Conservation (phyloP, 176 grass and related monocot species). For the Poa annua region DNA sequence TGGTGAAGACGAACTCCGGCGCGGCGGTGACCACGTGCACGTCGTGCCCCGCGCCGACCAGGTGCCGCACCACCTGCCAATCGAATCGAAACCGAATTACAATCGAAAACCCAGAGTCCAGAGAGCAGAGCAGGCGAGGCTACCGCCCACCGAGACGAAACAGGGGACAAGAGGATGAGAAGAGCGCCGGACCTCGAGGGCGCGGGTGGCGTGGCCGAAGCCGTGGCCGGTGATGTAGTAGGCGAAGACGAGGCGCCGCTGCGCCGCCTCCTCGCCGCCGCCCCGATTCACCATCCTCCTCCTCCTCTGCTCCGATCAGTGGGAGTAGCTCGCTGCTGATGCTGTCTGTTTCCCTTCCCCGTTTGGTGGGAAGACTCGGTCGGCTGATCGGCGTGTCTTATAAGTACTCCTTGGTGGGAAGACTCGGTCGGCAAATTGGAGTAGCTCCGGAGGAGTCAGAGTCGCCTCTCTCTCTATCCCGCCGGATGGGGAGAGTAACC, state of each 20-base stretch:
- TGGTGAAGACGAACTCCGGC: constrained; percentile 97
- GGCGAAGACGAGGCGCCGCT: constrained; percentile 69
- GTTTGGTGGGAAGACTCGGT: not conserved
- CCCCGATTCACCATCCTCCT: not conserved
- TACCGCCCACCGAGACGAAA: no score
- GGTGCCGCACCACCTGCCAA: constrained; percentile 94
- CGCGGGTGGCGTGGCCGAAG: constrained; percentile 95
- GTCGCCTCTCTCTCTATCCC: not conserved
- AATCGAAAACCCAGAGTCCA: no score
- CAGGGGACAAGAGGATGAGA: no score
- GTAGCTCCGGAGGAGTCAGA: not conserved
- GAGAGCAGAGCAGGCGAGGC: not conserved
- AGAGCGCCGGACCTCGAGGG: constrained; percentile 68
- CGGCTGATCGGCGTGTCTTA: constrained; percentile 7
- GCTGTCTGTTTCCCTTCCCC: not conserved
- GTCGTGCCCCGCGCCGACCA: constrained; percentile 79
- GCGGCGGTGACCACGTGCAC: constrained; percentile 90
- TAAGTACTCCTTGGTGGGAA: constrained; percentile 2
- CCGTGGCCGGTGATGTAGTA: constrained; percentile 97
- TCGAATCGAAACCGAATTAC: no score
- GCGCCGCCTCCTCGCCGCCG: not conserved
- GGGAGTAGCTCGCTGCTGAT: not conserved
- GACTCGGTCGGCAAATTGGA: not conserved
- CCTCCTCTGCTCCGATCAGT: not conserved
- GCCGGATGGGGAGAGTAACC: constrained; percentile 30